phyloP scores from a whole-genome alignment of 1,284 basidiomycete species.

The Trichosporon sp. region DNA sequence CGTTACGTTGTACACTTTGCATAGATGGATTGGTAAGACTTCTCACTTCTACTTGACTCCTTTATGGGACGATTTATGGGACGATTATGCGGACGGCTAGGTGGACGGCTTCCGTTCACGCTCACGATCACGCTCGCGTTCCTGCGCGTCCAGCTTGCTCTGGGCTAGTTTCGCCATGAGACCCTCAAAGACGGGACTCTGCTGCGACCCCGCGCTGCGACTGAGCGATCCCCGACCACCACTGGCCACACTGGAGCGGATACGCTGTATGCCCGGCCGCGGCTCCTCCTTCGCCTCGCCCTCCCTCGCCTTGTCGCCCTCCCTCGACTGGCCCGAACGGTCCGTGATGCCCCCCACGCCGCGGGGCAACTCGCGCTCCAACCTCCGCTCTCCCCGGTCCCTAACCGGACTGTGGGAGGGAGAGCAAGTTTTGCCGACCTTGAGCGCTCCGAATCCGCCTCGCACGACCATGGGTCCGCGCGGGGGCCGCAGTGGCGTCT shows the following conservation, averaged over 20 bases:
- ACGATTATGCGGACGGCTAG: too few species aligned
- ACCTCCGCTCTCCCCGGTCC: conserved; percentile 13
- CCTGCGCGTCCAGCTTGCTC: conserved; percentile 10
- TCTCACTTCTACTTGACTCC: too few species aligned
- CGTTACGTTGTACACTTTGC: neutral
- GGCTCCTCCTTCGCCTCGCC: neutral
- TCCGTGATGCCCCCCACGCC: conserved; percentile 3
- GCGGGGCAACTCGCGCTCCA: neutral
- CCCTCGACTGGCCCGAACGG: neutral
- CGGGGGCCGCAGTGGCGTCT: conserved; percentile 23
- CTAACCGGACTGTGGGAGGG: conserved; percentile 40
- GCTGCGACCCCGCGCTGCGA: conserved; percentile 12
- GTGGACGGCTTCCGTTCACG: too few species aligned
- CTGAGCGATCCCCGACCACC: neutral
- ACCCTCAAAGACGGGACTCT: conserved; percentile 22
- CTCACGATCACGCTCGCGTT: neutral
- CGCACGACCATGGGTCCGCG: conserved; percentile 53
- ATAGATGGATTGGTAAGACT: neutral
- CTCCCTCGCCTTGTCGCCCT: too few species aligned
- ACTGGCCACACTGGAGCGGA: neutral
- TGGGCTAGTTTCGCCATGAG: conserved; percentile 29
- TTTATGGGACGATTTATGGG: too few species aligned
- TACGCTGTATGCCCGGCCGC: neutral
- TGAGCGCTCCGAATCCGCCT: conserved; percentile 50
- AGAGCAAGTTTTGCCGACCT: conserved; percentile 23